phyloP scores from a whole-genome alignment of 495 filamentous ascomycete species.

The Penicillium antarcticum region DNA sequence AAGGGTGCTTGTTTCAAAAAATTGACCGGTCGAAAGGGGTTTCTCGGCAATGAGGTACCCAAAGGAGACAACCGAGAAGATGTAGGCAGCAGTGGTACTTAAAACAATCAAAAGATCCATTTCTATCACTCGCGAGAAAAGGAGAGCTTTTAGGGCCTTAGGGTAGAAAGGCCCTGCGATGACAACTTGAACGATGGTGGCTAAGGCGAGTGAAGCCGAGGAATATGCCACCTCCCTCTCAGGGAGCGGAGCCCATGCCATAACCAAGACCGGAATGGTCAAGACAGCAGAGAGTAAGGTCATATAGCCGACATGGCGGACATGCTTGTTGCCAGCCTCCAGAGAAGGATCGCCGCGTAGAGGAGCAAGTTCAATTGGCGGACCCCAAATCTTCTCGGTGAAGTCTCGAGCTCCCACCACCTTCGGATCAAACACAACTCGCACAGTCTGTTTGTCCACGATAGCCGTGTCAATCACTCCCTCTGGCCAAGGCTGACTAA shows the following conservation, averaged over 20 bases:
- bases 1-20: conserved; percentile 79
- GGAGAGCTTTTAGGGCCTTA: conserved; percentile 57
- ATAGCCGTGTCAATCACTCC: conserved; percentile 42
- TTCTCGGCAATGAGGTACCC: conserved; percentile 43
- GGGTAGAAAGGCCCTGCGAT: conserved; percentile 68
- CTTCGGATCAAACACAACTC: conserved; percentile 52
- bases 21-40: conserved; percentile 56
- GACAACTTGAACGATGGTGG: conserved; percentile 63
- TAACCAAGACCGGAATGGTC: conserved; percentile 69
- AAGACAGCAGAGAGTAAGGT: conserved; percentile 56
- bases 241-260: conserved; percentile 65
- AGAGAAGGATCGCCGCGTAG: conserved; percentile 43
- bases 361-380: conserved; percentile 57
- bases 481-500: conserved; percentile 32
- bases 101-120: conserved; percentile 77
- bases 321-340: conserved; percentile 55
- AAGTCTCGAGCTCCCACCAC: conserved; percentile 58
- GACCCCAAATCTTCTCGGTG: conserved; percentile 38
- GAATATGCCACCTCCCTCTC: conserved; percentile 44
- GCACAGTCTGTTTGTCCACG: conserved; percentile 43
- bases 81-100: conserved; percentile 71
- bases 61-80: conserved; percentile 71
- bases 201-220: conserved; percentile 57
- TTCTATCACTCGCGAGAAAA: conserved; percentile 63
- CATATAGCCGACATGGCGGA: conserved; percentile 54